Evolutionary conservation across 75 land plant species (phyloP).

Genomic region (Sequoiadendron giganteum): DNA sequence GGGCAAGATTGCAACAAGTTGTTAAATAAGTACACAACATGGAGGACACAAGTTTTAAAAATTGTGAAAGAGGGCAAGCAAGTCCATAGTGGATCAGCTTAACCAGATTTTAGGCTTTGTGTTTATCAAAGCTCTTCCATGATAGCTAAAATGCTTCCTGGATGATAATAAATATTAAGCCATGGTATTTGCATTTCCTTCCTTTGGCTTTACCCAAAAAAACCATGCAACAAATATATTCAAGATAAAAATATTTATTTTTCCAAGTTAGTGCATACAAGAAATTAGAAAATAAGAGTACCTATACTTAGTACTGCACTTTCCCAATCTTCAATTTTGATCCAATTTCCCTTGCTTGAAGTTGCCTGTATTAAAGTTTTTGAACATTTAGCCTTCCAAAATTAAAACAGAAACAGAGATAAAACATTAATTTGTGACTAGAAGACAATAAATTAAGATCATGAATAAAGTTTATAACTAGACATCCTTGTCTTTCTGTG

Average conservation of each 20-base stretch:
- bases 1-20: neutral
- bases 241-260: neutral
- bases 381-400: neutral
- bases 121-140: neutral
- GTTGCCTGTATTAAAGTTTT: constrained; percentile 31
- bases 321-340: constrained; percentile 59
- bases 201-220: neutral
- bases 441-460: neutral
- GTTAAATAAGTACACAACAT: neutral
- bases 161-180: neutral
- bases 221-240: neutral
- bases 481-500: neutral
- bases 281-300: neutral
- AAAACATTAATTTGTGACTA: neutral
- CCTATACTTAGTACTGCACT: constrained; percentile 29
- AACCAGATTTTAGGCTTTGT: neutral
- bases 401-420: neutral
- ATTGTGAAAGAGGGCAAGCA: neutral
- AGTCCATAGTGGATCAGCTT: neutral
- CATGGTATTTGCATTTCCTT: neutral
- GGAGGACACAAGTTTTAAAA: neutral
- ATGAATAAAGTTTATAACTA: neutral
- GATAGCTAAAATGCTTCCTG: neutral
- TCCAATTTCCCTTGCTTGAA: constrained; percentile 38
- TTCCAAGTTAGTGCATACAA: neutral